Evolutionary conservation across 2,329 filamentous ascomycete species (phyloP).

Genomic region (Nemania sp.): DNA sequence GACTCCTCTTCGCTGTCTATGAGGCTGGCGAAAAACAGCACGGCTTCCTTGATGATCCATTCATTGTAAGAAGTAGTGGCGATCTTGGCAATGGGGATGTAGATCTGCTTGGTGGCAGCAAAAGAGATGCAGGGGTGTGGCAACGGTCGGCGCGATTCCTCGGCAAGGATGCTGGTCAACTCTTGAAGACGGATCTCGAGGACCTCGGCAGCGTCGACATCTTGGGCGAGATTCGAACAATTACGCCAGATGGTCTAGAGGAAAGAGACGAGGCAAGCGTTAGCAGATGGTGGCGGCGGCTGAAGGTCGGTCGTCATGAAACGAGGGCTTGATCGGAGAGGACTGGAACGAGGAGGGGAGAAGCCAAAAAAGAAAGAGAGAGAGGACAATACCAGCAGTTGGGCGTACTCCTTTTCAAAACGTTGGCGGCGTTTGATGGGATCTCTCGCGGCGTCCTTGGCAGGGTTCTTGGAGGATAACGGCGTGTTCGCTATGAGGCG

Average conservation of each 20-base stretch:
- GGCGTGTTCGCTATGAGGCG: slow-evolving; percentile 67
- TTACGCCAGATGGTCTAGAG: slow-evolving; percentile 63
- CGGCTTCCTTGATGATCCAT: slow-evolving; percentile 81
- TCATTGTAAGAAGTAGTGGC: slow-evolving; percentile 84
- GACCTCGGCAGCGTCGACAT: slow-evolving; percentile 65
- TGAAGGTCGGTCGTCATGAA: background rate
- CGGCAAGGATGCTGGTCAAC: slow-evolving; percentile 74
- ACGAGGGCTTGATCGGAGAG: background rate
- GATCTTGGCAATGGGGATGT: slow-evolving; percentile 86
- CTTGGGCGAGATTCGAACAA: slow-evolving; percentile 62
- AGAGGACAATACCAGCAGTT: slow-evolving; percentile 57
- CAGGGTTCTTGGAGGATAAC: slow-evolving; percentile 60
- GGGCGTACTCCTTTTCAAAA: slow-evolving; percentile 69
- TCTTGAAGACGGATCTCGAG: slow-evolving; percentile 67
- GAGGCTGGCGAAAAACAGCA: slow-evolving; percentile 85
- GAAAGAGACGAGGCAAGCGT: background rate
- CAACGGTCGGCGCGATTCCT: slow-evolving; percentile 85
- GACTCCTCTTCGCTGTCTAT: slow-evolving; percentile 97
- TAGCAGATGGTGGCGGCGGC: slow-evolving; percentile 6
- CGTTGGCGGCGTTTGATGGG: slow-evolving; percentile 66
- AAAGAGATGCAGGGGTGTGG: slow-evolving; percentile 93
- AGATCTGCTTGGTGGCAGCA: slow-evolving; percentile 84
- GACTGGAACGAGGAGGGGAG: background rate
- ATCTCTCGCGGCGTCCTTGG: slow-evolving; percentile 65
- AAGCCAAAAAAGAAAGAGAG: background rate